Evolutionary conservation across 306 rosid genomes (phyloP).

Genomic region (Vigna nakashimae): DNA sequence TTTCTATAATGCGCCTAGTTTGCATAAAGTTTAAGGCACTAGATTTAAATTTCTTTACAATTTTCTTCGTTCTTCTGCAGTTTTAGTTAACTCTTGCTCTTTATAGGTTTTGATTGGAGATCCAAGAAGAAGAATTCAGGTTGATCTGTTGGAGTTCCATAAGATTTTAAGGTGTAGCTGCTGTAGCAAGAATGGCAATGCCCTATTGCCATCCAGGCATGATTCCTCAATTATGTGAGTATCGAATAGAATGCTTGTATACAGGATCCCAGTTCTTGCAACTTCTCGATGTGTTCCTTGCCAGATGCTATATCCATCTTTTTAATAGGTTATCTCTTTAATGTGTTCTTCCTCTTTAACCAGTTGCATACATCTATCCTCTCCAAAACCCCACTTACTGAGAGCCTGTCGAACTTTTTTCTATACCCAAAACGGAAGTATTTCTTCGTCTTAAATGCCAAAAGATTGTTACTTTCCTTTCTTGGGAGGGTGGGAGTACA

Average conservation of each 20-base stretch:
- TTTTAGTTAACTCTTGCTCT: conserved; percentile 28
- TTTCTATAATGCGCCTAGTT: conserved; percentile 28
- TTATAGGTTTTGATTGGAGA: conserved; percentile 84
- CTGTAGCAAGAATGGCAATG: conserved; percentile 66
- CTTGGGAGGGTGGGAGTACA: conserved; percentile 18
- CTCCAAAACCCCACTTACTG: neutral
- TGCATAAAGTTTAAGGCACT: conserved; percentile 26
- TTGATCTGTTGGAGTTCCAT: conserved; percentile 81
- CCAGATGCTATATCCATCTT: conserved; percentile 22
- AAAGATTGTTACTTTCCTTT: neutral
- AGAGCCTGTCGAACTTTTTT: neutral
- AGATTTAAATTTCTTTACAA: conserved; percentile 5
- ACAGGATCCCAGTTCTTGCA: conserved; percentile 12
- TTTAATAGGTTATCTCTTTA: neutral
- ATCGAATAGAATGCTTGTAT: conserved; percentile 12
- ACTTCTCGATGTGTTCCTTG: neutral
- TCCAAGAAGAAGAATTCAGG: conserved; percentile 88
- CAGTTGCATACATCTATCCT: neutral
- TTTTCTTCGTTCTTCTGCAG: conserved; percentile 26
- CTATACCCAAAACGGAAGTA: neutral
- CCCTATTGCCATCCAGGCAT: conserved; percentile 69
- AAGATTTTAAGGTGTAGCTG: conserved; percentile 76
- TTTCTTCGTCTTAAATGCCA: neutral
- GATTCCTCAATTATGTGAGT: conserved; percentile 94
- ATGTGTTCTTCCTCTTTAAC: neutral